Evolutionary conservation across 179 eudicot species (phyloP).

Genomic region (Nepenthes alata): DNA sequence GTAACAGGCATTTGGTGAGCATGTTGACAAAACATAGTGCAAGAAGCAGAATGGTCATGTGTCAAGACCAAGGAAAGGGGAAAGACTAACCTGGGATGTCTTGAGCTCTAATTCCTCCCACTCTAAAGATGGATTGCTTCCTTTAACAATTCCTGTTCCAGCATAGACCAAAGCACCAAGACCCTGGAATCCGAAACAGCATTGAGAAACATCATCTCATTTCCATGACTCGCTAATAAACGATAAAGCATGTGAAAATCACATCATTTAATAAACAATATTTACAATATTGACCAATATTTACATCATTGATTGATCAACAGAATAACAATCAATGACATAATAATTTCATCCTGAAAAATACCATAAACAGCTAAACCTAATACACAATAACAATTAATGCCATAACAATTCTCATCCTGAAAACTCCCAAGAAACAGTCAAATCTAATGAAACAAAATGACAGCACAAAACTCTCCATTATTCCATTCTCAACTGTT

Average conservation of each 20-base stretch:
- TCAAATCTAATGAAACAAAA: background rate
- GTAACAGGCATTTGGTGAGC: background rate
- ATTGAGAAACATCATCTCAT: background rate
- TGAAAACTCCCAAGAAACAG: no score
- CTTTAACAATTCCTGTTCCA: conserved; percentile 93
- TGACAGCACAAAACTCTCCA: background rate
- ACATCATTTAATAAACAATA: no score
- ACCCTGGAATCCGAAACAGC: conserved; percentile 26
- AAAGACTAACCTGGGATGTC: conserved; percentile 66
- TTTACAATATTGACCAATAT: no score
- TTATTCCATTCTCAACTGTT: conserved; percentile 1
- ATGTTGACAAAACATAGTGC: background rate
- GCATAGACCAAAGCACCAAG: conserved; percentile 74
- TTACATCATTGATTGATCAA: no score
- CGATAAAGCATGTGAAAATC: background rate
- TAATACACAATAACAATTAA: no score
- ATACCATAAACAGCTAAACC: no score
- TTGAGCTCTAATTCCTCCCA: conserved; percentile 95
- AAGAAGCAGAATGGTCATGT: background rate
- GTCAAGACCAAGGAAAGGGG: conserved; percentile 1
- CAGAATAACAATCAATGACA: no score
- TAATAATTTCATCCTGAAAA: no score
- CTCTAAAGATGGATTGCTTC: conserved; percentile 68
- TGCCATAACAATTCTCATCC: no score
- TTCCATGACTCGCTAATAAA: background rate